Evolutionary conservation across 331 rosid species (phyloP).

Genomic region (Malus hybrid): DNA sequence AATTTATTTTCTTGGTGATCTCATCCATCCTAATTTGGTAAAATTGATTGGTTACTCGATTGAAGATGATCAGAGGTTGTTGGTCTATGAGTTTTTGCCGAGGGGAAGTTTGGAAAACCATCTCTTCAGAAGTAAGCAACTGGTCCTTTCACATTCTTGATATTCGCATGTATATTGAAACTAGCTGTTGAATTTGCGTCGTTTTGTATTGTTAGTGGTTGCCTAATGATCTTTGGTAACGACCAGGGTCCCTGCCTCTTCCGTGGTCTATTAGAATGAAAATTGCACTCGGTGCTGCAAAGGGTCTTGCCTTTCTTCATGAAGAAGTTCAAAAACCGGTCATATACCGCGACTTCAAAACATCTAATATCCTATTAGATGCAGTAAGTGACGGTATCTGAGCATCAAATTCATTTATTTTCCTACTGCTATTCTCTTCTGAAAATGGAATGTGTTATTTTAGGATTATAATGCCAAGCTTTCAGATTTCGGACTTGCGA

Average conservation of each 20-base stretch:
- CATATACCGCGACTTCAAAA: slow-evolving; percentile 91
- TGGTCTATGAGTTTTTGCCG: slow-evolving; percentile 82
- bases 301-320: slow-evolving; percentile 66
- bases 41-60: slow-evolving; percentile 78
- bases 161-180: slow-evolving; percentile 5
- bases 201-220: slow-evolving; percentile 4
- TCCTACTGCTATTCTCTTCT: slow-evolving; percentile 1
- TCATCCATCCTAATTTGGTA: slow-evolving; percentile 66
- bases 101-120: slow-evolving; percentile 96
- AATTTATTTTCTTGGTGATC: slow-evolving; percentile 74
- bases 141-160: slow-evolving; percentile 18
- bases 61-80: slow-evolving; percentile 77
- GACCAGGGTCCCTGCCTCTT: slow-evolving; percentile 93
- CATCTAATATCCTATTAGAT: slow-evolving; percentile 84
- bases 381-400: slow-evolving; percentile 45
- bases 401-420: background rate
- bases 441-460: slow-evolving; percentile 8
- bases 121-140: slow-evolving; percentile 71
- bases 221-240: slow-evolving; percentile 31
- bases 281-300: slow-evolving; percentile 44
- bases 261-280: slow-evolving; percentile 93
- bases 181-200: background rate
- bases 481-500: slow-evolving; percentile 95
- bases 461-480: slow-evolving; percentile 94
- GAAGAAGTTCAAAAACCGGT: slow-evolving; percentile 77